Percentiles rank a stretch among this genome's conserved stretches.
Conservation (phyloP, 2,329 filamentous ascomycete species). For the Exophiala phaeomuriformis region DNA sequence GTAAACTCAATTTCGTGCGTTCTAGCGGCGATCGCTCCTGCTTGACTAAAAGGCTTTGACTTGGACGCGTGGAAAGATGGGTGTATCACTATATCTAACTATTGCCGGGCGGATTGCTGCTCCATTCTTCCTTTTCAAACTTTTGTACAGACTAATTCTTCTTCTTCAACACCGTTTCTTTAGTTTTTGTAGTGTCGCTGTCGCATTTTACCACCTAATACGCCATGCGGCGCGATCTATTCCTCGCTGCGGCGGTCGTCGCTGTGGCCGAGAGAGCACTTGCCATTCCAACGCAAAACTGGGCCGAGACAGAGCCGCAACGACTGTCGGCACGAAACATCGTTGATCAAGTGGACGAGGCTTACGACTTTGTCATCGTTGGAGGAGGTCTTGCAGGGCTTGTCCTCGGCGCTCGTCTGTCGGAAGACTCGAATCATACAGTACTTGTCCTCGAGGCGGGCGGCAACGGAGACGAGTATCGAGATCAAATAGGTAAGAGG, state of each 20-base stretch:
- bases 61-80: background rate
- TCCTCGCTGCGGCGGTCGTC: constrained; percentile 5
- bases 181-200: background rate
- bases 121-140: background rate
- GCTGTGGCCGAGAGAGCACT: constrained; percentile 20
- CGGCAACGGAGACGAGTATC: constrained; percentile 31
- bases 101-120: background rate
- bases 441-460: constrained; percentile 33
- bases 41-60: background rate
- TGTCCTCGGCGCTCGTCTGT: constrained; percentile 30
- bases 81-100: background rate
- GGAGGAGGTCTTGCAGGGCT: constrained; percentile 31
- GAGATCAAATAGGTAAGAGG: constrained; percentile 31
- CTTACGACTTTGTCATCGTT: constrained; percentile 31
- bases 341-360: constrained; percentile 26
- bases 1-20: background rate
- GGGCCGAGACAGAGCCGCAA: constrained; percentile 17
- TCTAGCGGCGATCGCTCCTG: background rate
- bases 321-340: constrained; percentile 26
- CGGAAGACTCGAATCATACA: constrained; percentile 31
- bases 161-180: background rate
- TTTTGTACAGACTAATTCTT: background rate
- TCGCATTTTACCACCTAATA: background rate
- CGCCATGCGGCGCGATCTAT: constrained; percentile 14
- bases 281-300: constrained; percentile 23